Base-by-base conservation (phyloP, 2,329 filamentous ascomycete species). In the Calonectria honghensis region DNA sequence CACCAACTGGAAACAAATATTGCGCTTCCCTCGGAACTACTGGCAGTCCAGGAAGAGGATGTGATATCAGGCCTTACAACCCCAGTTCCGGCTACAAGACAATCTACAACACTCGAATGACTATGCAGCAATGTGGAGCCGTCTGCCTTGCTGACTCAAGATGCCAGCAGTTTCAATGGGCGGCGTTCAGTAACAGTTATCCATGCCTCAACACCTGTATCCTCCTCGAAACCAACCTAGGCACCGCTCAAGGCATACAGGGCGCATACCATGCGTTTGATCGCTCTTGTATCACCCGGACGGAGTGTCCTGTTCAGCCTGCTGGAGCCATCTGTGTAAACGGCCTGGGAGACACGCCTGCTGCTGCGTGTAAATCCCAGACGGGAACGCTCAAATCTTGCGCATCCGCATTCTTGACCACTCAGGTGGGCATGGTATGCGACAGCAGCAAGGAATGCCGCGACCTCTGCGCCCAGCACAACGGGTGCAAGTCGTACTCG, bases 131-230 rank as follows among this genome's bases (percentile, higher is more conserved):
- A 24, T 79, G 78, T 13, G 78, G 73, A 1, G 72, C 78, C 0
- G 74, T 79, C 4, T 79, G 78, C 9, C 69, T 79, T 6, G 45
- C 48, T 1, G 78, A 79, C 11, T 41, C 66, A 0, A 68, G 70
- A 2, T 79, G 78, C 2, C 69, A 75, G n/a, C 77, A 76, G 13
- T 79, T 79, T 52, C 75, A 79, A 13, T 79, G 78, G 78, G 24
- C 10, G 1, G 68, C 61, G 7, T 76, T 73, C n/a, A 39, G 20
- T 4, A 69, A 61, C n/a, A 78, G 71, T 24, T 54, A 45, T 2
- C 71, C 73, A 0, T 79, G 78, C 1, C 41, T 68, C 32, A 79
- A 78, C 37, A 76, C 50, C 0, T 79, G 78, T 2, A 69, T 66
- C 1, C 78, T 79, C 4, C 32, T 79, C 1, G 74, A 72, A 7